These are phyloP conservation scores for Tetrapisispora taiwanensis DNA, from an alignment of 805 yeast species.

Conservation along the genomic window DNA sequence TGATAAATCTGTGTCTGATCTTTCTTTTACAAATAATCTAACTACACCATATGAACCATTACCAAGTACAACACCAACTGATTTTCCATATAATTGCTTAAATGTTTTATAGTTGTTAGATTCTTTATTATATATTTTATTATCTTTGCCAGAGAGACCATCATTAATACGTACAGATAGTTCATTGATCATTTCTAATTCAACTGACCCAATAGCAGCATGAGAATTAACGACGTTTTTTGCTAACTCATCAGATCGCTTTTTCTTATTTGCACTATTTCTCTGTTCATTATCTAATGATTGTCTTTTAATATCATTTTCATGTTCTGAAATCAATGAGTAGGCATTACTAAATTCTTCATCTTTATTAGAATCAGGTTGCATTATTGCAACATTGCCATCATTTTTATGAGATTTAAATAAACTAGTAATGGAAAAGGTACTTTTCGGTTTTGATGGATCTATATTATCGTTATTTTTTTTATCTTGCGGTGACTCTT, in stretches of 20 bases:
- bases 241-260: background rate
- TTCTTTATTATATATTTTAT: no score
- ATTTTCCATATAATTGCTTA: slow-evolving; percentile 39
- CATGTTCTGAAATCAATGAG: background rate
- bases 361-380: background rate
- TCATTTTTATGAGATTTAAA: slow-evolving; percentile 15
- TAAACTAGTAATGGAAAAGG: slow-evolving; percentile 17
- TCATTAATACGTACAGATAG: slow-evolving; percentile 40
- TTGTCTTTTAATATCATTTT: background rate
- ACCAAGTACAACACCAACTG: slow-evolving; percentile 49
- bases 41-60: slow-evolving; percentile 98
- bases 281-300: background rate
- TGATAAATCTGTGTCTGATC: background rate
- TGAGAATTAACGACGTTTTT: slow-evolving; percentile 17
- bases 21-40: slow-evolving; percentile 57
- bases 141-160: slow-evolving; percentile 24
- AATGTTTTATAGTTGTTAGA: slow-evolving; percentile 16
- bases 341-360: background rate
- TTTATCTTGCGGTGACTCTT: background rate
- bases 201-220: slow-evolving; percentile 44
- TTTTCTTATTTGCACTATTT: background rate
- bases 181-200: slow-evolving; percentile 39
- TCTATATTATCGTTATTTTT: background rate
- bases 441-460: slow-evolving; percentile 7
- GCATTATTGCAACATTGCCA: background rate